Evolutionary conservation across 306 rosid species (phyloP).

Genomic region (Lathyrus sativus): DNA sequence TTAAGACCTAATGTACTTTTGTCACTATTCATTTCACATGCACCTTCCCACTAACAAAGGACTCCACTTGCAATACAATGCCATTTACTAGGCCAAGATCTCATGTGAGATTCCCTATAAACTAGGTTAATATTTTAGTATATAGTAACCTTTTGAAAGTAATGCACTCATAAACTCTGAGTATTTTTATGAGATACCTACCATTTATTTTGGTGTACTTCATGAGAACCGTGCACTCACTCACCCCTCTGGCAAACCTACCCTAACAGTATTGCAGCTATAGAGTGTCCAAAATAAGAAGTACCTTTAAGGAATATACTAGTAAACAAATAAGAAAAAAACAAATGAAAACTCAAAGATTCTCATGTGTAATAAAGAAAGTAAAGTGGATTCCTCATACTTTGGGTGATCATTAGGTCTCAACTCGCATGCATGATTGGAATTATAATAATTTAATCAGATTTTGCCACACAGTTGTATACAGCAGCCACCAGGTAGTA

Average conservation of each 20-base stretch:
- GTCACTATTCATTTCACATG: conserved; percentile 42
- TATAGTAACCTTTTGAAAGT: conserved; percentile 13
- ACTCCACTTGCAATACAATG: conserved; percentile 35
- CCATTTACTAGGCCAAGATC: conserved; percentile 20
- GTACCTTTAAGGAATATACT: conserved; percentile 31
- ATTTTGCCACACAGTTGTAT: conserved; percentile 28
- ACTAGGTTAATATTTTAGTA: conserved; percentile 22
- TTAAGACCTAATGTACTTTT: conserved; percentile 31
- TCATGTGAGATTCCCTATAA: conserved; percentile 40
- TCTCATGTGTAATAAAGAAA: conserved; percentile 27
- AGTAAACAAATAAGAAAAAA: conserved; percentile 32
- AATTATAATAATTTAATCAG: conserved; percentile 22
- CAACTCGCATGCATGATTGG: conserved; percentile 36
- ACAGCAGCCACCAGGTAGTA: conserved; percentile 19
- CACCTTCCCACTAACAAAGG: conserved; percentile 35
- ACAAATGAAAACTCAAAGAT: conserved; percentile 36
- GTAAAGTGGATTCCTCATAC: conserved; percentile 37
- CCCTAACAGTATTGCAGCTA: conserved; percentile 20
- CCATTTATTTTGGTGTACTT: conserved; percentile 26
- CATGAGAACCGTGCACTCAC: conserved; percentile 33
- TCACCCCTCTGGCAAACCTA: conserved; percentile 39
- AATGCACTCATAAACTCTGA: conserved; percentile 35
- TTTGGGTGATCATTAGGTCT: conserved; percentile 47
- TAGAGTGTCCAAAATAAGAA: conserved; percentile 21
- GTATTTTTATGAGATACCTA: conserved; percentile 19